Base-by-base conservation (phyloP, 2,329 filamentous ascomycete species). In the Penicillium sp. region DNA sequence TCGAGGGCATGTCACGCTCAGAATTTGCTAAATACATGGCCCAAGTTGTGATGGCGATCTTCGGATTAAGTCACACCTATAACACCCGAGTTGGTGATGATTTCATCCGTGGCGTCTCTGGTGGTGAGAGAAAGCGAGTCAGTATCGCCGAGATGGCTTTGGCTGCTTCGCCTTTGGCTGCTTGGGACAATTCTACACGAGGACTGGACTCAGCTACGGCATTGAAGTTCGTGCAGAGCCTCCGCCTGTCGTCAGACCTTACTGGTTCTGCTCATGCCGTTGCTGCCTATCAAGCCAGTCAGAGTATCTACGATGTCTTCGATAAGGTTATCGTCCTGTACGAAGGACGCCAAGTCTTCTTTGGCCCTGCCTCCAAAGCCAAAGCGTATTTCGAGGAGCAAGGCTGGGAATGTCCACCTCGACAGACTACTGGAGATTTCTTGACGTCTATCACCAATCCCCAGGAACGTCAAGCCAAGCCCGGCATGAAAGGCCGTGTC, bases 321-420 rank as follows among this genome's bases (percentile, higher is more conserved):
- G 89, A 92, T 74, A 91, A 91, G 72, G 85, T 85, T 0, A 80
- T 85, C 0, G 86, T 93, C 0, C 78, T 92, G 0, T 91, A 92
- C 70, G 88, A 91, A 66, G 90, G 90, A 0, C 84, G 87, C 0
- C 85, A 92, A 70, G 92, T 93, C 68, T 93, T 86, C 78, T 93
- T 88, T 65, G 91, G 91, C 0, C 83, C 84, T 0, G 84, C 85
- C 0, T 70, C 69, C 1, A 74, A 80, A 2, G 90, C 90, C 0
- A 87, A 84, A 61, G 71, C 70, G 0, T 92, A 86, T 76, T 92
- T 93, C 62, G 85, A 89, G 68, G 78, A 82, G 2, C 84, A 89
- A 73, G 90, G 90, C 28, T 93, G 86, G 82, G 74, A 83, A 33
- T 91, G 65, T 19, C 88, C 88, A 0, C 75, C 82, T 2, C 82